Conservation (phyloP, 106 monocot genomes). For the Allium cepa region DNA sequence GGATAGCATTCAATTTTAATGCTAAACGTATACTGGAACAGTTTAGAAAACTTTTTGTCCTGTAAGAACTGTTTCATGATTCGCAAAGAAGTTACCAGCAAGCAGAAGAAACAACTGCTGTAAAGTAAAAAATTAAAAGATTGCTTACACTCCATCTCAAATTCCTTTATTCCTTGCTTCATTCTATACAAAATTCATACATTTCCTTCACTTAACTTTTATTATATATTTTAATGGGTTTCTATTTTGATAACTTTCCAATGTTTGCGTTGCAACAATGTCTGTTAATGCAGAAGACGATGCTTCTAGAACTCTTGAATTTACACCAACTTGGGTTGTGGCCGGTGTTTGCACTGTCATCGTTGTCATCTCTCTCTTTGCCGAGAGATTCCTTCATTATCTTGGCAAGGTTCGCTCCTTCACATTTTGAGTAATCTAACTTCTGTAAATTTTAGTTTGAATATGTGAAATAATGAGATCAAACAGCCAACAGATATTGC, state of each 20-base stretch:
- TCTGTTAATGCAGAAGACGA: not conserved
- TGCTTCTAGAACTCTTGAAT: constrained; percentile 19
- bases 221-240: not conserved
- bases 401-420: constrained; percentile 27
- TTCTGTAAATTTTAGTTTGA: no score
- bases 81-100: no score
- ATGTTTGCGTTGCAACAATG: not conserved
- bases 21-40: not conserved
- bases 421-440: no score
- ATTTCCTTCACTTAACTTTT: not conserved
- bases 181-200: no score
- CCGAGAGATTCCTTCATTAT: constrained; percentile 45
- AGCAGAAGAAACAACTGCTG: not conserved
- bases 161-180: constrained; percentile 1
- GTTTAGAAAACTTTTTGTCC: no score
- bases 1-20: not conserved
- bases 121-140: not conserved
- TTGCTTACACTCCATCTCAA: not conserved
- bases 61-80: no score
- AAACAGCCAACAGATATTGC: no score
- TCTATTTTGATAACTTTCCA: not conserved
- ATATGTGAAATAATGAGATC: no score
- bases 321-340: constrained; percentile 62
- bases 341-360: constrained; percentile 47
- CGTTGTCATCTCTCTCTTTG: constrained; percentile 45